Evolutionary conservation across 306 rosid species (phyloP).

Genomic region (Quercus mongolica): DNA sequence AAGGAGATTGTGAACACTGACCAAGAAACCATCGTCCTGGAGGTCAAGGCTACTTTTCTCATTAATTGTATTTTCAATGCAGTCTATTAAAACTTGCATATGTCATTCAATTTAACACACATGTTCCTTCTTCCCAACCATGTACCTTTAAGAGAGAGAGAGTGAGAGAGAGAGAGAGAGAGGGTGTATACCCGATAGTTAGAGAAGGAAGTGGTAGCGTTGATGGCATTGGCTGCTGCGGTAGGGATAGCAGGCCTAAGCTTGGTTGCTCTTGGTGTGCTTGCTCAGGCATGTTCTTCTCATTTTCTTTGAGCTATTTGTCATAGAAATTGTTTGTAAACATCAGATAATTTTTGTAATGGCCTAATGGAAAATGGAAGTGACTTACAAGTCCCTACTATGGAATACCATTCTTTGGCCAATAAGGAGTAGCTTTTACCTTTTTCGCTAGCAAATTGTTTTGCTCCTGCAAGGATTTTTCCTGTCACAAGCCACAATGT

Average conservation of each 20-base stretch:
- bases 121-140: not conserved
- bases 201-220: conserved; percentile 38
- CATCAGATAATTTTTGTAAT: not conserved
- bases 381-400: not conserved
- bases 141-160: not conserved
- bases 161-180: conserved; percentile 13
- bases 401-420: not conserved
- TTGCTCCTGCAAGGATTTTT: conserved; percentile 60
- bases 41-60: no score
- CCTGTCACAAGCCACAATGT: conserved; percentile 47
- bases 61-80: no score
- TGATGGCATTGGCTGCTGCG: conserved; percentile 19
- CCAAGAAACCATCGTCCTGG: no score
- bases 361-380: not conserved
- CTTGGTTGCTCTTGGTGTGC: conserved; percentile 25
- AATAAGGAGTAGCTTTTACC: conserved; percentile 35
- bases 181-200: conserved; percentile 40
- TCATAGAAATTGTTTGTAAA: not conserved
- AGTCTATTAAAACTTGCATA: not conserved
- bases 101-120: not conserved
- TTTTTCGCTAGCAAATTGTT: conserved; percentile 54
- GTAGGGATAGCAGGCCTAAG: conserved; percentile 32
- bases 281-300: conserved; percentile 25
- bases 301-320: conserved; percentile 56
- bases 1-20: no score